Percentiles rank a stretch among this genome's conserved stretches.
Conservation (phyloP, 768 basidiomycete genomes). For the Pleurotus eryngii region DNA sequence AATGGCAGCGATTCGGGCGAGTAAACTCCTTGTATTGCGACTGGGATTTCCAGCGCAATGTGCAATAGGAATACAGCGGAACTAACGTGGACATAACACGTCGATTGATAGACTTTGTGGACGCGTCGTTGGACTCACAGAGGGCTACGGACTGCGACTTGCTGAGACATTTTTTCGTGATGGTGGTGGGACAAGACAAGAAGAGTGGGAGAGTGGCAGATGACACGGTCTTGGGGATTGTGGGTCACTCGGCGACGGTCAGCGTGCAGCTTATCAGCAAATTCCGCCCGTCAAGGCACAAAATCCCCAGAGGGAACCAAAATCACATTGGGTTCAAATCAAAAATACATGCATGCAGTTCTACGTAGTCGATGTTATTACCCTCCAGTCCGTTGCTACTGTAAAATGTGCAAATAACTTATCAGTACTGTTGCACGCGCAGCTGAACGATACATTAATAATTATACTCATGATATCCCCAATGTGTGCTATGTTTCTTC, state of each 20-base stretch:
- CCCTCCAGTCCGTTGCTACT: not conserved
- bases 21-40: constrained; percentile 75
- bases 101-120: too few species aligned
- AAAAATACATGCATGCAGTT: constrained; percentile 1
- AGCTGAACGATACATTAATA: not conserved
- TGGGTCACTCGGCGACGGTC: not conserved
- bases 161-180: constrained; percentile 13
- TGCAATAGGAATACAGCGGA: constrained; percentile 75
- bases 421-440: not conserved
- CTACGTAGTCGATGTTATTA: not conserved
- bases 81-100: constrained; percentile 27
- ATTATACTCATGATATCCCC: not conserved
- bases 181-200: not conserved
- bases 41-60: constrained; percentile 72
- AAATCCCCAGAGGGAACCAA: not conserved
- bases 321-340: not conserved
- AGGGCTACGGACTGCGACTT: constrained; percentile 32
- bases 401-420: constrained; percentile 4
- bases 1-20: constrained; percentile 65
- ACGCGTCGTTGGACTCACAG: constrained; percentile 28
- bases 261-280: constrained; percentile 2
- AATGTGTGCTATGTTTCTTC: constrained; percentile 5
- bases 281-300: constrained; percentile 5
- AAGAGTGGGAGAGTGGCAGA: not conserved
- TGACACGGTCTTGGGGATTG: not conserved